Conservation (phyloP, 2,329 filamentous ascomycete species). For the Sporothrix inflata region DNA sequence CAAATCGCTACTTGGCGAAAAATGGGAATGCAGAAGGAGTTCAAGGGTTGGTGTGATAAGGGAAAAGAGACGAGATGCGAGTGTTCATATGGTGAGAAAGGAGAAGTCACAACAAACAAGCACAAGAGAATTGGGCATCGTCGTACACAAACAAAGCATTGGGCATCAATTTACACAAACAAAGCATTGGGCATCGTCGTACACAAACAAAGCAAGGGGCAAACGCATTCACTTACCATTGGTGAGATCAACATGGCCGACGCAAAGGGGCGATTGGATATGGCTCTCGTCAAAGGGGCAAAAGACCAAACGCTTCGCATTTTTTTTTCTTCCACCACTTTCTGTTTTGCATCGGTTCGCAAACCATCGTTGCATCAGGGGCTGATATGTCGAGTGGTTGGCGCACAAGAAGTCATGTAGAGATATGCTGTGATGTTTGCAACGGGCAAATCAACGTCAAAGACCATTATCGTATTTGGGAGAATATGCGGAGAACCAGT, state of each 20-base stretch:
- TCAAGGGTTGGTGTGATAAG: not conserved
- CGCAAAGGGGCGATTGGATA: not conserved
- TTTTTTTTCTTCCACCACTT: not conserved
- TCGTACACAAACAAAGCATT: not conserved
- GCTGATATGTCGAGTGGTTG: too few species aligned
- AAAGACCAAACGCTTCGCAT: not conserved
- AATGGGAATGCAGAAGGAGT: too few species aligned
- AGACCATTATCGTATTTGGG: too few species aligned
- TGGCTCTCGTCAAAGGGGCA: too few species aligned
- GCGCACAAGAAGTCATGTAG: too few species aligned
- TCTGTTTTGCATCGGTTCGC: not conserved
- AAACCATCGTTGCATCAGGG: not conserved
- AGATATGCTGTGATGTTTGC: too few species aligned
- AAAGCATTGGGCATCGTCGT: not conserved
- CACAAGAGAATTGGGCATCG: not conserved
- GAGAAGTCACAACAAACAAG: not conserved
- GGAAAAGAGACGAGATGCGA: not conserved
- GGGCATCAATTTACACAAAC: not conserved
- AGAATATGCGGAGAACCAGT: too few species aligned
- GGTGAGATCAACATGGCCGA: not conserved
- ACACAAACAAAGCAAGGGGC: not conserved
- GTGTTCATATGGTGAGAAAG: not conserved
- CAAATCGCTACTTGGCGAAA: too few species aligned
- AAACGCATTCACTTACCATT: not conserved
- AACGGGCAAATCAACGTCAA: too few species aligned